These are phyloP conservation scores for Jasminum sambac DNA, from an alignment of 257 asterid genomes.

Conservation along the genomic window DNA sequence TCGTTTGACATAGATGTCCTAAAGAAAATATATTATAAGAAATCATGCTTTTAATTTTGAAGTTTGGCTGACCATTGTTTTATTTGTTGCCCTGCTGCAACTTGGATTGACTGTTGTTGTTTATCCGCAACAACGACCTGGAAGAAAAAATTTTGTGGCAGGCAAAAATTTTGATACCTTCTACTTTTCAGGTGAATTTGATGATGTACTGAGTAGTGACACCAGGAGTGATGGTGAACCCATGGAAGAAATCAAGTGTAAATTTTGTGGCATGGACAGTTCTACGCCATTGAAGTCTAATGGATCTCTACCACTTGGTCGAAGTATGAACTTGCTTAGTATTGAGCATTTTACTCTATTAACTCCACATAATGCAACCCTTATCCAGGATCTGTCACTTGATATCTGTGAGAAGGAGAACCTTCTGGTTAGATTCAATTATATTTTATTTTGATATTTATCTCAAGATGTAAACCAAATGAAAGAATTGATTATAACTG, in stretches of 20 bases:
- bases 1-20: too few relatives aligned
- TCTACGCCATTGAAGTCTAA: slow-evolving; percentile 35
- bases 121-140: too few relatives aligned
- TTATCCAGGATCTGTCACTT: slow-evolving; percentile 70
- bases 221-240: slow-evolving; percentile 32
- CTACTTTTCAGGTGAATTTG: slow-evolving; percentile 78
- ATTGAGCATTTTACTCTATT: slow-evolving; percentile 67
- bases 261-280: slow-evolving; percentile 31
- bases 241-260: slow-evolving; percentile 52
- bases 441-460: slow-evolving; percentile 19
- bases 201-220: slow-evolving; percentile 64
- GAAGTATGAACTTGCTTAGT: slow-evolving; percentile 41
- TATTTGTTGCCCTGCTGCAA: too few relatives aligned
- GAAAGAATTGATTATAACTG: slow-evolving; percentile 30
- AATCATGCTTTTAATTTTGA: too few relatives aligned
- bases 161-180: slow-evolving; percentile 16
- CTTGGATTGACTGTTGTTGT: too few relatives aligned
- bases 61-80: too few relatives aligned
- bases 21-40: too few relatives aligned
- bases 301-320: slow-evolving; percentile 49
- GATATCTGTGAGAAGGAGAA: slow-evolving; percentile 67
- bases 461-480: slow-evolving; percentile 16
- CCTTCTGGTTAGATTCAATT: slow-evolving; percentile 64
- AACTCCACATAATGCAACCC: slow-evolving; percentile 69
- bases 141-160: too few relatives aligned